These are phyloP conservation scores for Geranium brycei DNA, from an alignment of 345 rosid species.

Conservation along the genomic window DNA sequence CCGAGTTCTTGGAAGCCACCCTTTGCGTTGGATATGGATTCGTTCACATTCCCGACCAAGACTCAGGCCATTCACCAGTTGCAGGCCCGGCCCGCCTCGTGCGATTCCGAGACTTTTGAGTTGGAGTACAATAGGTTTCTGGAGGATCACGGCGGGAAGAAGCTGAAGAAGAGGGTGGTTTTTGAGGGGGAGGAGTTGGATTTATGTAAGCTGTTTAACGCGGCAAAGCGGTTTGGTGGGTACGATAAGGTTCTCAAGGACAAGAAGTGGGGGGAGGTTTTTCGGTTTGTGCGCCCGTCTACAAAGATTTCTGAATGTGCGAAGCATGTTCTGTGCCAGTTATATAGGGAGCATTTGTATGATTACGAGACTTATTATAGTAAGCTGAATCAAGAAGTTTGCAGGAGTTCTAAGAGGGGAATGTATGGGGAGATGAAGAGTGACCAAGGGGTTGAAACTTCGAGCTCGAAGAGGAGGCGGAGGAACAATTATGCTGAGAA, in stretches of 20 bases:
- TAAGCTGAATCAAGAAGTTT: conserved; percentile 25
- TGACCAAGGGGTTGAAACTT: conserved; percentile 18
- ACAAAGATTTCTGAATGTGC: conserved; percentile 69
- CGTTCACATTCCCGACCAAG: conserved; percentile 71
- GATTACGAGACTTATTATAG: conserved; percentile 65
- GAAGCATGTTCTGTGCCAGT: conserved; percentile 72
- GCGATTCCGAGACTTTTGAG: conserved; percentile 76
- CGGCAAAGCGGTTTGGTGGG: conserved; percentile 86
- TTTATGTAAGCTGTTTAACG: conserved; percentile 76
- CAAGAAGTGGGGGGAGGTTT: conserved; percentile 86
- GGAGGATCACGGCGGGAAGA: conserved; percentile 58
- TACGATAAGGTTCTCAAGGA: conserved; percentile 53
- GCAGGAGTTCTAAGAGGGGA: conserved; percentile 46
- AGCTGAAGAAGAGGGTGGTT: conserved; percentile 56
- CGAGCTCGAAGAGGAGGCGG: conserved; percentile 43
- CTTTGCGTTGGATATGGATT: conserved; percentile 49
- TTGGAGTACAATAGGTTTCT: conserved; percentile 73
- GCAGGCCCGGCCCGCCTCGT: conserved; percentile 80
- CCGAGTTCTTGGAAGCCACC: conserved; percentile 71
- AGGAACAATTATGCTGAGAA: conserved; percentile 23
- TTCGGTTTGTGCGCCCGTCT: conserved; percentile 48
- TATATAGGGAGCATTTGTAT: conserved; percentile 66
- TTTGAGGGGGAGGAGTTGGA: conserved; percentile 86
- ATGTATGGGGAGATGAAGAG: conserved; percentile 19
- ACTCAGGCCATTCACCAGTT: conserved; percentile 94